Evolutionary conservation across 352 stramenopile species (phyloP).

Genomic region (Phytopythium sindhum): DNA sequence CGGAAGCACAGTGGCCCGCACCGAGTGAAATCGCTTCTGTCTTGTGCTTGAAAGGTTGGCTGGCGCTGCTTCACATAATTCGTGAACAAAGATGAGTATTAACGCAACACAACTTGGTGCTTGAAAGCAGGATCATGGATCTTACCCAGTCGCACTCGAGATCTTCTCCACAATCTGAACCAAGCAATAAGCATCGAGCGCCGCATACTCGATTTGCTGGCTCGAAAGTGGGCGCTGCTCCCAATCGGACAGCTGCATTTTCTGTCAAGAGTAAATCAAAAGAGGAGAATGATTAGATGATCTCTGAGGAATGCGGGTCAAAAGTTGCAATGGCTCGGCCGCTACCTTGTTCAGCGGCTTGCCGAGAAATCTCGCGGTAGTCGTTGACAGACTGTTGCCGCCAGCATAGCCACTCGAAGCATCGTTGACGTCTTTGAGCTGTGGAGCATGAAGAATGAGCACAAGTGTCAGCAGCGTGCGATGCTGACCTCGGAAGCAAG

Average conservation of each 20-base stretch:
- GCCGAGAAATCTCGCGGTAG: conserved; percentile 33
- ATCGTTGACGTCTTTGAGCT: conserved; percentile 31
- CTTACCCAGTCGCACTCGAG: neutral
- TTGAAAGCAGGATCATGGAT: neutral
- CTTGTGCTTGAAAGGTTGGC: neutral
- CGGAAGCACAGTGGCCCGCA: neutral
- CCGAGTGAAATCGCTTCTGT: neutral
- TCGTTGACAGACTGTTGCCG: conserved; percentile 45
- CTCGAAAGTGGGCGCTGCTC: conserved; percentile 22
- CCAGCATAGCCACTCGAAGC: conserved; percentile 15
- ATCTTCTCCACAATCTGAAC: conserved; percentile 15
- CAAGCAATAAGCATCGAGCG: conserved; percentile 26
- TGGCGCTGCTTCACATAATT: neutral
- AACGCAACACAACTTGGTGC: neutral
- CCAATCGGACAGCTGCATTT: conserved; percentile 33
- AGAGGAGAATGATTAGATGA: neutral
- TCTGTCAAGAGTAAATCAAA: conserved; percentile 6
- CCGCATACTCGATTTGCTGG: conserved; percentile 23
- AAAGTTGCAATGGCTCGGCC: neutral
- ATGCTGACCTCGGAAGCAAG: neutral
- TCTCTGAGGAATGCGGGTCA: neutral
- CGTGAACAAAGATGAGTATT: neutral
- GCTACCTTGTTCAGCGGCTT: conserved; percentile 64
- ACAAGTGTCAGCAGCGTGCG: conserved; percentile 1
- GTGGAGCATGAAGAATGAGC: neutral